Conservation (phyloP, 2,329 filamentous ascomycete genomes). For the Fusarium albosuccineum region DNA sequence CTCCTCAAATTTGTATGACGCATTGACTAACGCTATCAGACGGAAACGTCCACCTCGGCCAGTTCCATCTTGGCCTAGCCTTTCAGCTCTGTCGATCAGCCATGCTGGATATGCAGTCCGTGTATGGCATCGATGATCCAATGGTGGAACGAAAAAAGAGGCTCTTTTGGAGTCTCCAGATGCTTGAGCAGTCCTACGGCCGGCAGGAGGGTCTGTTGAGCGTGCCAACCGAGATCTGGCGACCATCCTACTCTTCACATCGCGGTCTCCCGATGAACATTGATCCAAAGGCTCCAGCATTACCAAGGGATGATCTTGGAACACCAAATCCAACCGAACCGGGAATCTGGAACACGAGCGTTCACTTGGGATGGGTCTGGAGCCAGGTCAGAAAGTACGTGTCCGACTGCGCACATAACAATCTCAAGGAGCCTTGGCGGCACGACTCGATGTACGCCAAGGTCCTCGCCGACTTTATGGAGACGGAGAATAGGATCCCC, state of each 20-base stretch:
- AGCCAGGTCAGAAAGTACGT: constrained; percentile 61
- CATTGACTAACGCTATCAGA: constrained; percentile 50
- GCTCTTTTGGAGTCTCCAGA: constrained; percentile 65
- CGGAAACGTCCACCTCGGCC: constrained; percentile 61
- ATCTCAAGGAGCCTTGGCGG: constrained; percentile 64
- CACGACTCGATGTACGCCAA: constrained; percentile 65
- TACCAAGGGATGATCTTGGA: constrained; percentile 60
- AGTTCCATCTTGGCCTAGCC: constrained; percentile 64
- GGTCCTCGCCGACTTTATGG: constrained; percentile 64
- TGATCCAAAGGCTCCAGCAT: constrained; percentile 54
- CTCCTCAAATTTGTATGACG: too few relatives aligned
- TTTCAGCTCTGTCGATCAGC: constrained; percentile 65
- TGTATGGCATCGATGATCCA: constrained; percentile 53
- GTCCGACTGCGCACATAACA: constrained; percentile 61
- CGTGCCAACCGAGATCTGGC: constrained; percentile 56
- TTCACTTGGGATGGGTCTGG: constrained; percentile 66
- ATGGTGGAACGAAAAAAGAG: constrained; percentile 60
- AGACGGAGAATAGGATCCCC: constrained; percentile 62
- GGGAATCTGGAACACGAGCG: constrained; percentile 64
- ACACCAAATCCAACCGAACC: constrained; percentile 53
- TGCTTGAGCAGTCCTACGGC: constrained; percentile 64
- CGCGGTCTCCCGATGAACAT: constrained; percentile 42
- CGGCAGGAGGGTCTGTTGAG: constrained; percentile 60
- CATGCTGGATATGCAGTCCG: constrained; percentile 59
- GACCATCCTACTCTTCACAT: constrained; percentile 50